Conservation (phyloP, 1,284 basidiomycete species). For the Ganoderma sp. region DNA sequence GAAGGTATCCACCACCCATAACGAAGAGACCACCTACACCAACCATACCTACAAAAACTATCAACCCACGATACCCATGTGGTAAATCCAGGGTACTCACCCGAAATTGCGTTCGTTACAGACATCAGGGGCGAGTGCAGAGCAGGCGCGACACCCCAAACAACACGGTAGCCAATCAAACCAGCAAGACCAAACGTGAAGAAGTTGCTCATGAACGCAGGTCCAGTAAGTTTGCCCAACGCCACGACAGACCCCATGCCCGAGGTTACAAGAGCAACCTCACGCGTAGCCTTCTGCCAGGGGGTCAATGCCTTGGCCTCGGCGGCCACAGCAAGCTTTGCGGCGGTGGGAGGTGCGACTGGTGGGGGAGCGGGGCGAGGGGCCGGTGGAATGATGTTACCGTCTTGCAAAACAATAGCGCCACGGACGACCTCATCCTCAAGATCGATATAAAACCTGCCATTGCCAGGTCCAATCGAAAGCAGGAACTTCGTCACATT, state of each 20-base stretch:
- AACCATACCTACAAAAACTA: conserved; percentile 59
- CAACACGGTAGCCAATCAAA: conserved; percentile 83
- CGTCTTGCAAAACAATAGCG: conserved; percentile 76
- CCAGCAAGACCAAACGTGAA: conserved; percentile 85
- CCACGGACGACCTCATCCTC: conserved; percentile 85
- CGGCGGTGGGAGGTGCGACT: conserved; percentile 52
- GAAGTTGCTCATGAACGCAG: conserved; percentile 84
- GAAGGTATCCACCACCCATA: conserved; percentile 87
- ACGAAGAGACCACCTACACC: conserved; percentile 86
- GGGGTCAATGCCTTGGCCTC: conserved; percentile 73
- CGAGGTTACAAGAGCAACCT: conserved; percentile 72
- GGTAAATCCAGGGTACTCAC: conserved; percentile 37
- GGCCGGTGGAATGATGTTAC: conserved; percentile 66
- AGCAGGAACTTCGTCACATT: conserved; percentile 88
- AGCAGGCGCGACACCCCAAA: conserved; percentile 87
- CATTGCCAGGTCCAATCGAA: conserved; percentile 63
- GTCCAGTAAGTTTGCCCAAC: conserved; percentile 78
- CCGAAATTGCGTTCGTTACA: conserved; percentile 84
- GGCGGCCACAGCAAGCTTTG: conserved; percentile 57
- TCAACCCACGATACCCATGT: neutral
- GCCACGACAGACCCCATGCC: conserved; percentile 77
- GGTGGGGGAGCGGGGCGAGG: conserved; percentile 70
- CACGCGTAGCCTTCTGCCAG: conserved; percentile 78
- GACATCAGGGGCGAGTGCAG: conserved; percentile 85
- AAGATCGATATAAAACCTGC: conserved; percentile 69